Evolutionary conservation across 345 rosid genomes (phyloP).

Genomic region (Acer saccharum): DNA sequence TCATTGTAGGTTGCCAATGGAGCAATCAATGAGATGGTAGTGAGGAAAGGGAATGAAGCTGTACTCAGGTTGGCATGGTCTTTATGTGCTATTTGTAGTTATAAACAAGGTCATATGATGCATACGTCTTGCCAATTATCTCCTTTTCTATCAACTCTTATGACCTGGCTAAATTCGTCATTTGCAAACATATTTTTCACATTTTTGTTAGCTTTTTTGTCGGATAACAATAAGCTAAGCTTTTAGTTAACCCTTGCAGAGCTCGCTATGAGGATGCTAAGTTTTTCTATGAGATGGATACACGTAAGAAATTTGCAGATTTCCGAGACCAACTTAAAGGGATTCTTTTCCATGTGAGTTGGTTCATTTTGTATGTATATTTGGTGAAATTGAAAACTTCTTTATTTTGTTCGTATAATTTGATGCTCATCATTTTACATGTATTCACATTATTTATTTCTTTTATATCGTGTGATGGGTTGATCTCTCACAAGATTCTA

Average conservation of each 20-base stretch:
- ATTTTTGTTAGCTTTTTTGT: conserved; percentile 14
- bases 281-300: conserved; percentile 90
- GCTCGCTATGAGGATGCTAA: conserved; percentile 99
- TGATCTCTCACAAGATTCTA: conserved; percentile 1
- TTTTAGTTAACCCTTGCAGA: conserved; percentile 44
- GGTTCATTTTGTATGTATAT: conserved; percentile 6
- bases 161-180: background rate
- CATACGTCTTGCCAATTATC: background rate
- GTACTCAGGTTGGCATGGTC: conserved; percentile 75
- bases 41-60: conserved; percentile 96
- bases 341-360: conserved; percentile 93
- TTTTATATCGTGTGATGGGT: background rate
- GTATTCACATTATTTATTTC: background rate
- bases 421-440: background rate
- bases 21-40: conserved; percentile 68
- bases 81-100: conserved; percentile 3
- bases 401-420: conserved; percentile 13
- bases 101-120: background rate
- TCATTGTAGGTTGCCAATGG: conserved; percentile 91
- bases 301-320: conserved; percentile 62
- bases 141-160: conserved; percentile 7
- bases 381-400: background rate
- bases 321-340: conserved; percentile 79
- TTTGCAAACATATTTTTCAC: conserved; percentile 2
- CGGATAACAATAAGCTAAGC: conserved; percentile 11